Base-by-base conservation (phyloP, 345 rosid species). In the Pugionium cornutum region DNA sequence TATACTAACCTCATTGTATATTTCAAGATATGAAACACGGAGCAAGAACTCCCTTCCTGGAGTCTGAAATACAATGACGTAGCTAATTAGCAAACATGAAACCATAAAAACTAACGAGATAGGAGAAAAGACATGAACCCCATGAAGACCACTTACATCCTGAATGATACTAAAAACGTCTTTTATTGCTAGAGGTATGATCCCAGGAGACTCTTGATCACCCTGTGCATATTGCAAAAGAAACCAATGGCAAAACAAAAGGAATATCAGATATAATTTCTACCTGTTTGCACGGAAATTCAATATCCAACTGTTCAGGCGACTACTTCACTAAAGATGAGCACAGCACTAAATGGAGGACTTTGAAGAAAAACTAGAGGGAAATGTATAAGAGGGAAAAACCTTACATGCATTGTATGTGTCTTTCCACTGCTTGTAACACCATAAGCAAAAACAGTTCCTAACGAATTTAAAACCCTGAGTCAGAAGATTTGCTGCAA, bases 371-470 rank as follows among this genome's bases (percentile, higher is more conserved):
- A 70, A 34, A 64, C 8, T 2, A 56, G 63, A 49, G 43, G 53
- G 49, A 32, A 28, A 36, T 1, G 30, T 6, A 49, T 8, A 44
- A 31, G 10, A 32, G 28, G 53, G 26, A n/a, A 29, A 6, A 4
- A 11, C 55, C 99, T 80, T 89, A 89, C 99, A 75, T 95, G 99
- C 98, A 91, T 95, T 29, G 99, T 95, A 68, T 89, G 96, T 0
- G 99, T 95, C 84, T 95, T 91, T 62, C 99, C 99, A 81, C 99
- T 95, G 50, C 99, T 95, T 25, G 99, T 95, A 70, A 95, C 99
- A 74, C 99, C 99, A 71, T 95, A 95, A 11, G 99, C 99, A 58
- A 95, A 95, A 53, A 95, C 98, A 28, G 99, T 95, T 53, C 99
- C 99, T 95, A 84, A 62, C 9, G 48, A 62, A 55, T n/a, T 33